Conservation (phyloP, 768 basidiomycete genomes). For the Podaxis rugospora region DNA sequence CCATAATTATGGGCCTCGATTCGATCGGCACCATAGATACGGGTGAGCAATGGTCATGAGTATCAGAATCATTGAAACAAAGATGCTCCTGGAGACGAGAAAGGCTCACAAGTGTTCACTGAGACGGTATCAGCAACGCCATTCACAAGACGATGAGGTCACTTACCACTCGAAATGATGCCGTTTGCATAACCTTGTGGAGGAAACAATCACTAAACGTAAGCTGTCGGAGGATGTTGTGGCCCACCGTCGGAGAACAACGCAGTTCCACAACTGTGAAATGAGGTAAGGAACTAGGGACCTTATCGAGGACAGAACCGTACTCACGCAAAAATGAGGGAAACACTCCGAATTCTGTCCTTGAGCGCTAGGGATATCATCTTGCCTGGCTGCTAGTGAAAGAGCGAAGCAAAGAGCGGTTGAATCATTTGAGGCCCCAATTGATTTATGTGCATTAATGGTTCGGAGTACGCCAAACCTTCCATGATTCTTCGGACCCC, state of each 20-base stretch:
- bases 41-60: slow-evolving; percentile 50
- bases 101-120: slow-evolving; percentile 65
- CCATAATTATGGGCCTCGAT: slow-evolving; percentile 54
- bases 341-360: slow-evolving; percentile 50
- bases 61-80: neutral
- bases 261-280: slow-evolving; percentile 74
- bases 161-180: slow-evolving; percentile 72
- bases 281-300: neutral
- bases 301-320: neutral
- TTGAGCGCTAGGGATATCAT: slow-evolving; percentile 18
- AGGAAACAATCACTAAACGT: slow-evolving; percentile 2
- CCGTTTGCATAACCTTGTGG: slow-evolving; percentile 72
- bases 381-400: neutral
- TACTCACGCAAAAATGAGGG: slow-evolving; percentile 81
- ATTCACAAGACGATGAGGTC: neutral
- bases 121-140: neutral
- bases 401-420: neutral
- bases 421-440: neutral
- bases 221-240: neutral
- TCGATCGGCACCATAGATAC: slow-evolving; percentile 59
- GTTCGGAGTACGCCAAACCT: neutral
- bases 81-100: neutral
- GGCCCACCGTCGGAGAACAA: slow-evolving; percentile 77
- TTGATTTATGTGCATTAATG: neutral
- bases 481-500: neutral